Evolutionary conservation across 768 basidiomycete genomes (phyloP).

Genomic region (Serendipita indica): DNA sequence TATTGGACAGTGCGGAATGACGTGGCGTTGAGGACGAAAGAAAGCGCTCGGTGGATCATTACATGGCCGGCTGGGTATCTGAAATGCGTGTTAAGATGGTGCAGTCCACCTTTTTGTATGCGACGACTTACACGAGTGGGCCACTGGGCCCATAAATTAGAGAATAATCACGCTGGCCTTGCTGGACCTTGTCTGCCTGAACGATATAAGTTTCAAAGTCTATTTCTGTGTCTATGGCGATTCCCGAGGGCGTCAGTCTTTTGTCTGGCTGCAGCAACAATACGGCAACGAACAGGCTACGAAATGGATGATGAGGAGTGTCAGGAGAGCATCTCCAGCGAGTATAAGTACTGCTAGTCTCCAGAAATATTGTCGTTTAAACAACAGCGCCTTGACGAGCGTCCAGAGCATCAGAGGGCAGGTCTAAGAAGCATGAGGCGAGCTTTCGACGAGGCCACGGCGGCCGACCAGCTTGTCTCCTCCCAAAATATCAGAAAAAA

Average conservation of each 20-base stretch:
- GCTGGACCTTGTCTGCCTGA: conserved; percentile 62
- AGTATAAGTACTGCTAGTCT: conserved; percentile 46
- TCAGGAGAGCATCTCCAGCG: conserved; percentile 61
- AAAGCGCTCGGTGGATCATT: conserved; percentile 57
- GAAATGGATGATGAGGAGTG: conserved; percentile 62
- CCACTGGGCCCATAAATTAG: conserved; percentile 81
- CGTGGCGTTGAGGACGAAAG: conserved; percentile 43
- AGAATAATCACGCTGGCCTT: conserved; percentile 73
- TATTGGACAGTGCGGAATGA: conserved; percentile 56
- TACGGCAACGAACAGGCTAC: conserved; percentile 57
- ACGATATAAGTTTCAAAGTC: conserved; percentile 96
- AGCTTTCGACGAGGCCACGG: no score
- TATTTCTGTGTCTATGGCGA: conserved; percentile 78
- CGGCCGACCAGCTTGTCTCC: no score
- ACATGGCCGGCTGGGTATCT: conserved; percentile 96
- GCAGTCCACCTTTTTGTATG: conserved; percentile 5
- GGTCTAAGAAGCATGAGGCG: no score
- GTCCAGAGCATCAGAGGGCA: no score
- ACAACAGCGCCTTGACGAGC: conserved; percentile 25
- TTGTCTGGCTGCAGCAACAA: background rate
- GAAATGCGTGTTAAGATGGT: background rate
- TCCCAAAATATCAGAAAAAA: no score
- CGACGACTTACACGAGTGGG: conserved; percentile 57
- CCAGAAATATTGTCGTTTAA: conserved; percentile 51
- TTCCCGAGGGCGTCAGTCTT: conserved; percentile 7